Conservation (phyloP, 202 grass and related monocot genomes). For the Carex arenaria region DNA sequence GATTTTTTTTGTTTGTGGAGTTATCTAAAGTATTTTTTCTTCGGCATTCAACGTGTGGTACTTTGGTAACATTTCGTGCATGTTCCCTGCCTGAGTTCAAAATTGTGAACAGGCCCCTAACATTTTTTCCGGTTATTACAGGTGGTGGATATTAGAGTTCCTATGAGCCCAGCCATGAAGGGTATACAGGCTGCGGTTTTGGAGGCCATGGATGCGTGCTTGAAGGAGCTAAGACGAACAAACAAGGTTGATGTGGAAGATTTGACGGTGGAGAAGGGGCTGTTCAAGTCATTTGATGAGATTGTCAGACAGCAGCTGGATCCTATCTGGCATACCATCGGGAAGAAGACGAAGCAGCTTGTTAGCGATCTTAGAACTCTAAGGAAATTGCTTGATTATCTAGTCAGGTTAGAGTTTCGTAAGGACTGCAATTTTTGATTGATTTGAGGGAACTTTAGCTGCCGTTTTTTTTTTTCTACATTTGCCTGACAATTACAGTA, state of each 20-base stretch:
- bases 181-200: slow-evolving; percentile 77
- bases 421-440: background rate
- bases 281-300: slow-evolving; percentile 98
- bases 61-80: background rate
- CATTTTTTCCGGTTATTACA: background rate
- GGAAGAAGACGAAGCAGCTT: slow-evolving; percentile 98
- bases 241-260: slow-evolving; percentile 99
- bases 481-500: background rate
- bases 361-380: slow-evolving; percentile 91
- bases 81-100: background rate
- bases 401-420: slow-evolving; percentile 50
- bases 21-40: background rate
- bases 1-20: background rate
- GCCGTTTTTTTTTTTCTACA: background rate
- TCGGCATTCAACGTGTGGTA: background rate
- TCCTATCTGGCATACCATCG: slow-evolving; percentile 93
- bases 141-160: slow-evolving; percentile 77
- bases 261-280: slow-evolving; percentile 80
- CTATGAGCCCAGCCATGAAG: slow-evolving; percentile 68
- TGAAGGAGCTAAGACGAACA: slow-evolving; percentile 82
- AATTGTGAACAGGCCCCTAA: background rate
- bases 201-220: slow-evolving; percentile 82
- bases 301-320: slow-evolving; percentile 87
- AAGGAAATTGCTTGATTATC: slow-evolving; percentile 91
- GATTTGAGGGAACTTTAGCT: background rate